A percentile compares a stretch with the other conserved stretches of the same genome.
Conservation (phyloP, 1,284 basidiomycete species). For the Heterobasidion occidentale region DNA sequence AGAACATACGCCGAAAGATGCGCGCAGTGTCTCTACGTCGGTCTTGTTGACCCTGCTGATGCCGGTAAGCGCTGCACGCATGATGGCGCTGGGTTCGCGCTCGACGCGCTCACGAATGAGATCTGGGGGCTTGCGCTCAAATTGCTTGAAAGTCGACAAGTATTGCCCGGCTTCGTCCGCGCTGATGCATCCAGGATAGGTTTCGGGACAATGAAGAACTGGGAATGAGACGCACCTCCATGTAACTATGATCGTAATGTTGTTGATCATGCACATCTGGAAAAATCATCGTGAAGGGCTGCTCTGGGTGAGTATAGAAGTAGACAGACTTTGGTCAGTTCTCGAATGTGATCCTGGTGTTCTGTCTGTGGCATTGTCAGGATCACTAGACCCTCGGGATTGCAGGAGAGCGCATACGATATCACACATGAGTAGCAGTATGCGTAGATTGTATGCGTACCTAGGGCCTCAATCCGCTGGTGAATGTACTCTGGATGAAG, state of each 20-base stretch:
- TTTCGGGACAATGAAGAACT: not conserved
- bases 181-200: slow-evolving; percentile 30
- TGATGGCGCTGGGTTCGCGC: slow-evolving; percentile 77
- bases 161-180: slow-evolving; percentile 91
- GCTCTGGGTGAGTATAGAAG: not conserved
- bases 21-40: slow-evolving; percentile 89
- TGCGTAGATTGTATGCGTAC: slow-evolving; percentile 73
- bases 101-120: slow-evolving; percentile 91
- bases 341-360: slow-evolving; percentile 84
- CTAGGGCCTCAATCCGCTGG: slow-evolving; percentile 81
- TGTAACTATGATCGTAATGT: slow-evolving; percentile 86
- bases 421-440: slow-evolving; percentile 91
- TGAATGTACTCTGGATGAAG: slow-evolving; percentile 98
- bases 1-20: slow-evolving; percentile 82
- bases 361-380: slow-evolving; percentile 51
- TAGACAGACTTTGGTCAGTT: slow-evolving; percentile 71
- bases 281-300: not conserved
- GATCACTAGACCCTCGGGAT: not conserved
- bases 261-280: slow-evolving; percentile 83
- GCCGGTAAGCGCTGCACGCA: slow-evolving; percentile 83
- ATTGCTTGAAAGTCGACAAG: slow-evolving; percentile 86
- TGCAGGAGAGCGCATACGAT: slow-evolving; percentile 50
- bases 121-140: slow-evolving; percentile 90
- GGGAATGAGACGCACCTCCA: slow-evolving; percentile 66
- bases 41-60: slow-evolving; percentile 97